Percentiles rank a stretch among this genome's conserved stretches.
Conservation (phyloP, 306 rosid species). For the Prosopis cineraria region DNA sequence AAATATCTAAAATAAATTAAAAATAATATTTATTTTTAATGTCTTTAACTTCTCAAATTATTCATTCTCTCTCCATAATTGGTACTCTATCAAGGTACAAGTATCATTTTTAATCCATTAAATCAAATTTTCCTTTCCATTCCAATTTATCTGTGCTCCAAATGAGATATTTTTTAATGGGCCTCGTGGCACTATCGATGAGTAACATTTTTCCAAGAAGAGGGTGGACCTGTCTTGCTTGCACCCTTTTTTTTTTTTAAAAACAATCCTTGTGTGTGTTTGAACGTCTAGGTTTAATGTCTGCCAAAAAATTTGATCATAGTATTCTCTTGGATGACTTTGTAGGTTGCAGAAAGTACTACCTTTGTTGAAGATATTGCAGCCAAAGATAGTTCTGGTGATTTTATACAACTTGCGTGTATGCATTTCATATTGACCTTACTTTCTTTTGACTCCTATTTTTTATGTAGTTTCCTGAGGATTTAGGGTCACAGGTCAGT, state of each 20-base stretch:
- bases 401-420: constrained; percentile 9
- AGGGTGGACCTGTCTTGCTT: background rate
- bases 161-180: background rate
- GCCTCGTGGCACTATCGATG: background rate
- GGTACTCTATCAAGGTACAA: too few relatives aligned
- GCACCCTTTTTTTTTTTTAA: background rate
- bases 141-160: background rate
- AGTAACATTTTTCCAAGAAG: background rate
- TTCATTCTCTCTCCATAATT: too few relatives aligned
- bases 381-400: constrained; percentile 74
- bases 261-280: constrained; percentile 1
- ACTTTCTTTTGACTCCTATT: constrained; percentile 3
- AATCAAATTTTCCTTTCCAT: background rate
- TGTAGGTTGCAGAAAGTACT: constrained; percentile 62
- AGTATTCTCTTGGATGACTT: constrained; percentile 20
- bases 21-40: too few relatives aligned
- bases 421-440: background rate
- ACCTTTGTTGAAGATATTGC: constrained; percentile 61
- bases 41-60: too few relatives aligned
- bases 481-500: constrained; percentile 42
- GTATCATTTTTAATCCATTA: background rate
- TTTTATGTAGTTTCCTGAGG: constrained; percentile 58
- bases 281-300: background rate
- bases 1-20: too few relatives aligned
- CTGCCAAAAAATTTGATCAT: constrained; percentile 7